These are phyloP conservation scores for Agaricus sinodeliciosus DNA, from an alignment of 768 basidiomycete genomes.

Conservation along the genomic window DNA sequence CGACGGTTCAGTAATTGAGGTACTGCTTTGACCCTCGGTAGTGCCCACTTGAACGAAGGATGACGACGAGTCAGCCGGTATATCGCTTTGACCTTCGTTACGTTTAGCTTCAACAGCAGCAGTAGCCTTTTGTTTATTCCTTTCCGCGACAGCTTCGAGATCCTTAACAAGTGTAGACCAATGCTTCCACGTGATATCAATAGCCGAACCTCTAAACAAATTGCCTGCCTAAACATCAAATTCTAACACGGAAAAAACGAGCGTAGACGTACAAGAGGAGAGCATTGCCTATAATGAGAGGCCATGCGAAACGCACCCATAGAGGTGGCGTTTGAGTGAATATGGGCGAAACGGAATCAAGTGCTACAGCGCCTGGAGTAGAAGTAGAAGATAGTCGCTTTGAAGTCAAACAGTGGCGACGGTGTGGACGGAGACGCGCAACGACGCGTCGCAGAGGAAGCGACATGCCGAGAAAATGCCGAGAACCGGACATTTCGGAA, in stretches of 20 bases:
- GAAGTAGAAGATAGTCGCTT: neutral
- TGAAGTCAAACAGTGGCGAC: neutral
- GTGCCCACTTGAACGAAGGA: too few species aligned
- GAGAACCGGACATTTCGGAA: too few species aligned
- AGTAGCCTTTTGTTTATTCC: conserved; percentile 5
- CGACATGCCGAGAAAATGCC: too few species aligned
- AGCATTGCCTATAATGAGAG: conserved; percentile 8
- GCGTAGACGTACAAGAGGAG: conserved; percentile 2
- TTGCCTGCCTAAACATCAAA: neutral
- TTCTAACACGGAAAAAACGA: too few species aligned
- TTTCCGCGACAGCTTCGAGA: conserved; percentile 16
- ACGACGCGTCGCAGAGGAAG: too few species aligned
- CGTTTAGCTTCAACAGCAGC: neutral
- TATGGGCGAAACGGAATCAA: neutral
- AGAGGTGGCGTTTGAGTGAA: conserved; percentile 1
- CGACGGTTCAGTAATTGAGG: too few species aligned
- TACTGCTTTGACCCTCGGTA: too few species aligned
- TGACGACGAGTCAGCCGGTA: too few species aligned
- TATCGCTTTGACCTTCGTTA: neutral
- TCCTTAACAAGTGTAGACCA: conserved; percentile 23
- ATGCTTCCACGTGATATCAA: conserved; percentile 28
- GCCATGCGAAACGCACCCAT: conserved; percentile 10
- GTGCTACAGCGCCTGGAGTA: neutral
- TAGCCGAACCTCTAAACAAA: conserved; percentile 19
- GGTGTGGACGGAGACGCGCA: too few species aligned